Evolutionary conservation across 371 early-diverging fungal species (phyloP).

Genomic region (Rozella allomycis): DNA sequence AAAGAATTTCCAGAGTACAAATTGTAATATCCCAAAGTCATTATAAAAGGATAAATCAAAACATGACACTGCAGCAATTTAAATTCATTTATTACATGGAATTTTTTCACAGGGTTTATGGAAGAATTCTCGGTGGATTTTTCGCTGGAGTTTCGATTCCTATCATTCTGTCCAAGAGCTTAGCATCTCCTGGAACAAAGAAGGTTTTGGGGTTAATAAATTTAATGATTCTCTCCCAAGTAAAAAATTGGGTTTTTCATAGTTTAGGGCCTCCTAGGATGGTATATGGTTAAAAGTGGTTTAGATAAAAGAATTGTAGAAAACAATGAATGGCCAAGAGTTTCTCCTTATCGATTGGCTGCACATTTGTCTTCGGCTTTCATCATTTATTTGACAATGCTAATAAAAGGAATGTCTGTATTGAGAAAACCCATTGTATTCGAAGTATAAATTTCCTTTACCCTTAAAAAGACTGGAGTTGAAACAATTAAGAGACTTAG

Average conservation of each 20-base stretch:
- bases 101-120: slow-evolving; percentile 85
- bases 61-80: slow-evolving; percentile 74
- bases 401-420: slow-evolving; percentile 55
- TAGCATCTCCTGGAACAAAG: slow-evolving; percentile 21
- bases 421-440: slow-evolving; percentile 32
- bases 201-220: slow-evolving; percentile 46
- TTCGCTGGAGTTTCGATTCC: slow-evolving; percentile 50
- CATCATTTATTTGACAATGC: slow-evolving; percentile 49
- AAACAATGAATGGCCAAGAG: slow-evolving; percentile 63
- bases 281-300: slow-evolving; percentile 94
- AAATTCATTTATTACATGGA: slow-evolving; percentile 90
- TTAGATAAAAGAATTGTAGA: slow-evolving; percentile 52
- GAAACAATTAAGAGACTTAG: slow-evolving; percentile 1
- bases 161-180: slow-evolving; percentile 29
- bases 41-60: slow-evolving; percentile 60
- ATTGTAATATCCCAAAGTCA: slow-evolving; percentile 12
- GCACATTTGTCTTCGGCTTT: slow-evolving; percentile 81
- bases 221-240: slow-evolving; percentile 66
- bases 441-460: background rate
- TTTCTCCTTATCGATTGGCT: slow-evolving; percentile 77
- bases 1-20: slow-evolving; percentile 89
- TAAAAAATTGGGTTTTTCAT: slow-evolving; percentile 3
- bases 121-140: slow-evolving; percentile 69
- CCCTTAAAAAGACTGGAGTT: background rate
- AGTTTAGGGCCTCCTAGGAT: slow-evolving; percentile 64